Percentiles rank a stretch among this genome's conserved stretches.
Evolutionary conservation across 1,139 yeast species (phyloP).

Genomic region (Citeromyces hawaiiensis): DNA sequence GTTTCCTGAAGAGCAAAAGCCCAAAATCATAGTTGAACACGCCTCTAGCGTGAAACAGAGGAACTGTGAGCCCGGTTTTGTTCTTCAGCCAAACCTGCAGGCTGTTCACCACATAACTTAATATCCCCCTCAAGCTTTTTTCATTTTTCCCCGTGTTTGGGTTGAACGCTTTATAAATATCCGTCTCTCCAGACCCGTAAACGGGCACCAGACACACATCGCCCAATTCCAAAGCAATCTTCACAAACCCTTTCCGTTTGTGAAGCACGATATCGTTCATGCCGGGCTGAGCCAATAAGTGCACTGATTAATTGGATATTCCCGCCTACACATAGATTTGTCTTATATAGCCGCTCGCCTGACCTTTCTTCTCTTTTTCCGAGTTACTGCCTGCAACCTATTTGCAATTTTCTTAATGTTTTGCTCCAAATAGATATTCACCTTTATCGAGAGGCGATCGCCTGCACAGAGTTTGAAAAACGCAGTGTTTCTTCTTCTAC

Average conservation of each 20-base stretch:
- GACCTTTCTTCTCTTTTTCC: too few relatives aligned
- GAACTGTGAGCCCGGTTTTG: slow-evolving; percentile 70
- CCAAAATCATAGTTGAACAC: slow-evolving; percentile 90
- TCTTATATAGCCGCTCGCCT: too few relatives aligned
- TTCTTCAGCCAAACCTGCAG: slow-evolving; percentile 65
- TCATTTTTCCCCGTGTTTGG: neutral
- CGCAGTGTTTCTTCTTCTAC: too few relatives aligned
- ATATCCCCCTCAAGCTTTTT: neutral
- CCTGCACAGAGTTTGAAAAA: too few relatives aligned
- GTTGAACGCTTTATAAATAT: slow-evolving; percentile 15
- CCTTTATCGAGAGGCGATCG: too few relatives aligned
- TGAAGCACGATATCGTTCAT: slow-evolving; percentile 52
- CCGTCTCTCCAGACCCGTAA: slow-evolving; percentile 82
- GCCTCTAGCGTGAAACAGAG: slow-evolving; percentile 88
- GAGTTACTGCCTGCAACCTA: too few relatives aligned
- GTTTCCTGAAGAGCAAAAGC: slow-evolving; percentile 70
- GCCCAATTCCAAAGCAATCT: slow-evolving; percentile 67
- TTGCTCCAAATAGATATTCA: too few relatives aligned
- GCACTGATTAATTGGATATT: too few relatives aligned
- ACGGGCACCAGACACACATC: slow-evolving; percentile 76
- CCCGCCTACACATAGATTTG: too few relatives aligned
- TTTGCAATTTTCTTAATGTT: too few relatives aligned
- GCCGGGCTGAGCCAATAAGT: slow-evolving; percentile 54
- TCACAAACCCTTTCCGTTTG: slow-evolving; percentile 80
- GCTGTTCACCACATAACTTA: slow-evolving; percentile 6